Evolutionary conservation across 495 filamentous ascomycete species (phyloP).

Genomic region (Talaromyces adpressus): DNA sequence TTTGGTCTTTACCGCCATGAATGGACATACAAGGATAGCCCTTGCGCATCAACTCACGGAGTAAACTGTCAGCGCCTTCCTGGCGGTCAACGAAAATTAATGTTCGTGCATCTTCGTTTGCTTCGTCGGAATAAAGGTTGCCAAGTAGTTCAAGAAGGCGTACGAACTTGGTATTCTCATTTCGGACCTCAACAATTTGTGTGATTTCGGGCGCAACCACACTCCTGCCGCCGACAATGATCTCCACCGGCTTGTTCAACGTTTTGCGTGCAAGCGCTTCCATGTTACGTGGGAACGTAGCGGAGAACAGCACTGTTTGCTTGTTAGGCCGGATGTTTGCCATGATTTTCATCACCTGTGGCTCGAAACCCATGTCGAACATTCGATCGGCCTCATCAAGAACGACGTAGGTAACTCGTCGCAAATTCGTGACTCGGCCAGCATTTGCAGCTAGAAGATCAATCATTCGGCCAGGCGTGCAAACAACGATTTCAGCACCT

Average conservation of each 20-base stretch:
- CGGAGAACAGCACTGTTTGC: constrained; percentile 93
- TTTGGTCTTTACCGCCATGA: constrained; percentile 93
- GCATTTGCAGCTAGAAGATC: constrained; percentile 89
- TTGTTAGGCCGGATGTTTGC: constrained; percentile 82
- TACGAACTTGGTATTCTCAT: constrained; percentile 76
- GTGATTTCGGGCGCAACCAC: constrained; percentile 93
- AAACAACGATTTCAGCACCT: constrained; percentile 90
- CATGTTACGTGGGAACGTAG: constrained; percentile 93
- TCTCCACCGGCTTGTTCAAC: constrained; percentile 79
- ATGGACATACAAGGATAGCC: constrained; percentile 95
- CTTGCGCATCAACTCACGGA: constrained; percentile 76
- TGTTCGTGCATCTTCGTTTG: constrained; percentile 77
- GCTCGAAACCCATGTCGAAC: constrained; percentile 99
- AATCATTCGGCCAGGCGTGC: constrained; percentile 95
- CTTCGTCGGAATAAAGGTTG: constrained; percentile 69
- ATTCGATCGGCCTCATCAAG: constrained; percentile 97
- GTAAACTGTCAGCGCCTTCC: constrained; percentile 81
- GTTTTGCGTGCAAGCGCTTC: constrained; percentile 85
- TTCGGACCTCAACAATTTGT: constrained; percentile 84
- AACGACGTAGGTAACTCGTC: constrained; percentile 83
- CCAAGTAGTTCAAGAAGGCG: constrained; percentile 82
- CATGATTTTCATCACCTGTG: constrained; percentile 95
- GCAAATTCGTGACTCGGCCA: constrained; percentile 85
- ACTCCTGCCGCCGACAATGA: constrained; percentile 83
- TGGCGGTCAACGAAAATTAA: constrained; percentile 94